A percentile compares a stretch with the other conserved stretches of the same genome.
Evolutionary conservation across 2,329 filamentous ascomycete species (phyloP).

Genomic region (Trichocomaceae sp.): DNA sequence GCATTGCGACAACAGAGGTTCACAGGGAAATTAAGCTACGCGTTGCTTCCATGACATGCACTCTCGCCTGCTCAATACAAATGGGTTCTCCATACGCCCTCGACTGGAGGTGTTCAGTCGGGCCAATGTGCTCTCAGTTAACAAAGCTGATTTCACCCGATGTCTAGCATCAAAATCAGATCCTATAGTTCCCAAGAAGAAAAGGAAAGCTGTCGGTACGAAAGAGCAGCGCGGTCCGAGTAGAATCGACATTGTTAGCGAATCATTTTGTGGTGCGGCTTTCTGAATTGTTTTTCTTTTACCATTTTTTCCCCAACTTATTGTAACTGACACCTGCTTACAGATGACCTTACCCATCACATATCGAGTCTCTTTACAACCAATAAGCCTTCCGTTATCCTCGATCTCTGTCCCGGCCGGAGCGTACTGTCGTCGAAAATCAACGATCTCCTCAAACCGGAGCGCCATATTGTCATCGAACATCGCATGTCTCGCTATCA

Average conservation of each 20-base stretch:
- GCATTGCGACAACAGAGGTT: background rate
- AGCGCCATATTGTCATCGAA: constrained; percentile 78
- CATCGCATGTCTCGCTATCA: constrained; percentile 54
- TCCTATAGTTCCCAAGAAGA: background rate
- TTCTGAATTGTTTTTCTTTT: background rate
- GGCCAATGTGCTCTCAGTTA: background rate
- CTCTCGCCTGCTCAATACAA: background rate
- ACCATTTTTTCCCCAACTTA: background rate
- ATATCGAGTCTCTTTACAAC: constrained; percentile 62
- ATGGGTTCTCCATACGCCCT: constrained; percentile 4
- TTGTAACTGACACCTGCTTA: background rate
- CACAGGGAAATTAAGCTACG: too few relatives aligned
- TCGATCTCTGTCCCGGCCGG: constrained; percentile 77
- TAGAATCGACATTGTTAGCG: constrained; percentile 24
- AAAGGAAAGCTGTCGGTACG: background rate
- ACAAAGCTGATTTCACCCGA: background rate
- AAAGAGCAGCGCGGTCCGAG: background rate
- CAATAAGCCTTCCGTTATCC: constrained; percentile 71
- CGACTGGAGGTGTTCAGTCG: constrained; percentile 1
- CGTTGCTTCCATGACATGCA: constrained; percentile 1
- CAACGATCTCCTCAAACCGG: constrained; percentile 66
- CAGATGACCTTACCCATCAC: constrained; percentile 63
- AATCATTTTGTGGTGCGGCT: constrained; percentile 30
- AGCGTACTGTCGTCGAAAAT: constrained; percentile 74
- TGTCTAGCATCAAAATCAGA: background rate